Base-by-base conservation (phyloP, 129 eudicot species). In the Cynara cardunculus region DNA sequence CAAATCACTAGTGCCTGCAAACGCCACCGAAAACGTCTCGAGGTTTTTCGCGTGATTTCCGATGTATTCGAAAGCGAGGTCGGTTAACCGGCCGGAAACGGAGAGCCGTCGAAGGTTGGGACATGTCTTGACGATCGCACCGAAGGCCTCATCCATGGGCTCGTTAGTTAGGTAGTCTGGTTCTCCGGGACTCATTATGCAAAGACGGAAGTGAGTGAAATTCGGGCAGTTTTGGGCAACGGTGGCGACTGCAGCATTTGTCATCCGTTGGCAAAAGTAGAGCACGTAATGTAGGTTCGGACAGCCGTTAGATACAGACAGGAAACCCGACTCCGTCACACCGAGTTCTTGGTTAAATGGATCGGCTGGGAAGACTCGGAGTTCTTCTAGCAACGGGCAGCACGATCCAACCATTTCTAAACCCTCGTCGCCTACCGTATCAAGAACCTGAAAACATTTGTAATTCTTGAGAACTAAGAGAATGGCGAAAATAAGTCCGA, bases 141-240 rank as follows among this genome's bases (percentile, higher is more conserved):
- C 97, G 37, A 94, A 93, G 31, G 91, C 97, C 73, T 88, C 92
- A 32, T 93, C 97, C 93, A 93, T 84, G 26, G 98, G 93, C 31
- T 88, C 93, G 27, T 82, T 61, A 3, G 94, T 91, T 21, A 85
- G 56, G 86, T 88, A 87, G 75, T 93, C 97, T 0, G 94, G 90
- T 72, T 87, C 85, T 16, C 79, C 49, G 1, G 97, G 97, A 41
- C 69, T 86, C 90, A 93, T 91, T 73, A 93, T 88, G 80, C 97
- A 91, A 13, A 93, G 96, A 37, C 97, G 96, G 37, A 93, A 93
- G 75, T 89, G 94, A 35, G 92, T 91, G 71, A 93, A 89, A 41
- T 89, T 35, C 3, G 93, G 98, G 86, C 97, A 91, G 85, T 91
- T 91, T 74, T 79, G 85, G 68, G 87, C 97, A 37, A 87, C 79